phyloP scores from a whole-genome alignment of 768 basidiomycete species.

The Phanerochaete sordida region DNA sequence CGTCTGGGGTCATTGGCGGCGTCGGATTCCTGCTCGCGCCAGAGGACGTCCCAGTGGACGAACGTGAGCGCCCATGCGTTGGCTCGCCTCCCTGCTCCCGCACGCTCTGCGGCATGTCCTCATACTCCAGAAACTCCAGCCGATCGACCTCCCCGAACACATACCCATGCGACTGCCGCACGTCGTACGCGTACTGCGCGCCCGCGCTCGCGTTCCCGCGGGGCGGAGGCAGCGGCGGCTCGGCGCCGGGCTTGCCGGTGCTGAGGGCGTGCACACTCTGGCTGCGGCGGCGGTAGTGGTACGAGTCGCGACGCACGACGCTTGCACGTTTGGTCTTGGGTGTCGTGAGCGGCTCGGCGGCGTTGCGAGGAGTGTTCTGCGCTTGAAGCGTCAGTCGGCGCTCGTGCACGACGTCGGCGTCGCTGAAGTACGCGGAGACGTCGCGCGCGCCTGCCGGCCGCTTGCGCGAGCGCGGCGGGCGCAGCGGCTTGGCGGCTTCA shows the following conservation, averaged over 20 bases:
- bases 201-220: slow-evolving; percentile 1
- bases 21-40: slow-evolving; percentile 10
- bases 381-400: neutral
- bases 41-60: slow-evolving; percentile 1
- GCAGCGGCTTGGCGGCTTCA: slow-evolving; percentile 16
- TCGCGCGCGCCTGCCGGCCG: slow-evolving; percentile 14
- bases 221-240: neutral
- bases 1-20: slow-evolving; percentile 28
- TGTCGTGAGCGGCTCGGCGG: neutral
- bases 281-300: slow-evolving; percentile 28
- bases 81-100: slow-evolving; percentile 7
- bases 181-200: slow-evolving; percentile 24
- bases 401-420: slow-evolving; percentile 13
- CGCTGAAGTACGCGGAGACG: slow-evolving; percentile 20
- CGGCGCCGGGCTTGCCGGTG: neutral
- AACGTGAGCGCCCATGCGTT: neutral
- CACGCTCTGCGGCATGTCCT: neutral
- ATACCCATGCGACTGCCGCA: slow-evolving; percentile 26
- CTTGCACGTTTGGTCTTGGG: neutral
- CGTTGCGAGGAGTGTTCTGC: neutral
- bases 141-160: slow-evolving; percentile 1
- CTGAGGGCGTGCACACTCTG: slow-evolving; percentile 20
- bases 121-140: neutral
- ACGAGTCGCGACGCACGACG: slow-evolving; percentile 5
- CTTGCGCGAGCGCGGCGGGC: slow-evolving; percentile 19